A percentile compares a stretch with the other conserved stretches of the same genome.
Conservation (phyloP, 208 protist genomes). For the Crithidia thermophila region DNA sequence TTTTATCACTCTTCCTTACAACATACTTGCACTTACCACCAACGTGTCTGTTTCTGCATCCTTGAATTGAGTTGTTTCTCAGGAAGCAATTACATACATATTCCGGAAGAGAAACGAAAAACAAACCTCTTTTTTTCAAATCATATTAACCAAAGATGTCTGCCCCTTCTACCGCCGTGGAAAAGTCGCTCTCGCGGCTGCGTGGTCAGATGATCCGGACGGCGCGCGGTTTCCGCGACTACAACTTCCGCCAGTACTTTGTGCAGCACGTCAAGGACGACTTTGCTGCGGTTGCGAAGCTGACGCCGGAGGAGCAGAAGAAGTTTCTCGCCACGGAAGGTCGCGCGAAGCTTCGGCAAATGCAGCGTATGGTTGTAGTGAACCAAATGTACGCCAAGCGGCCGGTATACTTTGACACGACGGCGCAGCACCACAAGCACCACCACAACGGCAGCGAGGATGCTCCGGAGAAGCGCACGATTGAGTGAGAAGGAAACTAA, state of each 20-base stretch:
- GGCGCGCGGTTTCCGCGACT: constrained; percentile 77
- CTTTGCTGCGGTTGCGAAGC: constrained; percentile 51
- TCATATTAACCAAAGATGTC: constrained; percentile 5
- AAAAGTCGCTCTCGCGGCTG: constrained; percentile 51
- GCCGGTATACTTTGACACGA: constrained; percentile 70
- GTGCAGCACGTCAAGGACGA: constrained; percentile 80
- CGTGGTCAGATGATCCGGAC: constrained; percentile 57
- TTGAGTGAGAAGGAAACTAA: constrained; percentile 9
- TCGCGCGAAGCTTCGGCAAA: constrained; percentile 61
- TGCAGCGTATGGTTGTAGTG: constrained; percentile 87
- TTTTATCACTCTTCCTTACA: too few relatives aligned
- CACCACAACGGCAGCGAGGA: background rate
- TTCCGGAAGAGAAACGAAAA: background rate
- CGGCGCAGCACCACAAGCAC: constrained; percentile 9
- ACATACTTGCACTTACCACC: too few relatives aligned
- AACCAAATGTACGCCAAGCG: constrained; percentile 79
- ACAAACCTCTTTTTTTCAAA: background rate
- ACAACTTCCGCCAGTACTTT: constrained; percentile 92
- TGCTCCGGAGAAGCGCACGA: background rate
- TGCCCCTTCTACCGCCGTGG: constrained; percentile 16
- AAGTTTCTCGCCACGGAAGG: constrained; percentile 60
- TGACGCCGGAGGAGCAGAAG: constrained; percentile 56
- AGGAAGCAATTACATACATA: too few relatives aligned
- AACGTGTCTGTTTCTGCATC: too few relatives aligned
- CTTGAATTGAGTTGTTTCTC: too few relatives aligned